phyloP scores from a whole-genome alignment of 176 grass and related monocot species.

The Thalia dealbata region DNA sequence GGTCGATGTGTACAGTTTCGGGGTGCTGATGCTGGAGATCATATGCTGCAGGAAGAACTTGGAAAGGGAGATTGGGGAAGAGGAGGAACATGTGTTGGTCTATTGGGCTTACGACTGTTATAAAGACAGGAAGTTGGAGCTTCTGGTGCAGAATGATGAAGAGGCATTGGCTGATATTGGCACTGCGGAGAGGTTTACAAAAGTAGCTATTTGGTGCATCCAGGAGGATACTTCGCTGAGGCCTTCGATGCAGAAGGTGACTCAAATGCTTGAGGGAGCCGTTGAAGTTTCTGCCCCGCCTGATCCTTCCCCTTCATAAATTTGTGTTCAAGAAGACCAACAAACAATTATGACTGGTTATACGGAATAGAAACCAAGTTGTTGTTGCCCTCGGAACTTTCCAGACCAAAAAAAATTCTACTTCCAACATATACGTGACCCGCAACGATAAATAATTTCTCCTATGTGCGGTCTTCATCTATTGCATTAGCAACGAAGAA shows the following conservation, averaged over 20 bases:
- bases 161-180: conserved; percentile 27
- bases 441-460: conserved; percentile 21
- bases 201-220: conserved; percentile 21
- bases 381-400: no score
- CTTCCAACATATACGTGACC: no score
- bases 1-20: conserved; percentile 33
- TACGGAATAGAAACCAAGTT: no score
- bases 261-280: conserved; percentile 33
- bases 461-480: conserved; percentile 17
- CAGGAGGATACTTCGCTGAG: conserved; percentile 29
- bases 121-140: conserved; percentile 8
- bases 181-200: conserved; percentile 14
- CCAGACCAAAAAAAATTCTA: no score
- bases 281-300: conserved; percentile 22
- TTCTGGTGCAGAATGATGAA: conserved; percentile 23
- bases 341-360: not conserved
- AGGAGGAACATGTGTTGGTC: conserved; percentile 16
- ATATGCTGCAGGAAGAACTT: conserved; percentile 19
- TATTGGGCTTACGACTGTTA: conserved; percentile 36
- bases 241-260: conserved; percentile 26
- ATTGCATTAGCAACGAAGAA: no score
- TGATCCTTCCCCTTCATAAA: conserved; percentile 24
- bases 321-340: conserved; percentile 9
- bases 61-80: not conserved
- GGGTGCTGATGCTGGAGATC: conserved; percentile 40